phyloP scores from a whole-genome alignment of 331 rosid genomes.

The Cydonia oblonga region DNA sequence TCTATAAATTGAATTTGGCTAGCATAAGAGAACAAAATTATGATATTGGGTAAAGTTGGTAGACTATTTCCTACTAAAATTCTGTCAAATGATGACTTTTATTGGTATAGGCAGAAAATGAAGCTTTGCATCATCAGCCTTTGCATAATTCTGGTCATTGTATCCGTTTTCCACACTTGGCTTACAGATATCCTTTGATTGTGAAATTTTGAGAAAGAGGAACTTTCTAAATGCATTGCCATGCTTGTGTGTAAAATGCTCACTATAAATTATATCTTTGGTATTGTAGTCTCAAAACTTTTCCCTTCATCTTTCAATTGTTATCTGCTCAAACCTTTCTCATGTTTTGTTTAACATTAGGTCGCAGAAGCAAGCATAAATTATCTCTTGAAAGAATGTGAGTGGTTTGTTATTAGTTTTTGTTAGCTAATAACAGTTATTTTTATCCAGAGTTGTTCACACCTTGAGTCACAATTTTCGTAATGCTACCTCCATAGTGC shows the following conservation, averaged over 20 bases:
- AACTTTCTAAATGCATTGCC: background rate
- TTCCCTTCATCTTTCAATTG: background rate
- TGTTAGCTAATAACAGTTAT: background rate
- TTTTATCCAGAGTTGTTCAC: conserved; percentile 74
- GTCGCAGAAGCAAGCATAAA: background rate
- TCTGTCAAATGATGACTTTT: background rate
- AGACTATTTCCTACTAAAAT: background rate
- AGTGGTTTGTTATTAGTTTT: background rate
- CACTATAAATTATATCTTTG: background rate
- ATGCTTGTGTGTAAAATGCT: background rate
- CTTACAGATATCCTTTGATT: background rate
- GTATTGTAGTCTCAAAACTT: background rate
- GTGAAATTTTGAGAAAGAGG: background rate
- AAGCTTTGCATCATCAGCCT: background rate
- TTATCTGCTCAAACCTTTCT: background rate
- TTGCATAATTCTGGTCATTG: background rate
- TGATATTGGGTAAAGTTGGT: background rate
- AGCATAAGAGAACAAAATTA: background rate
- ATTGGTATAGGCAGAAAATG: background rate
- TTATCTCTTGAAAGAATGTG: background rate
- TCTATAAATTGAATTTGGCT: background rate
- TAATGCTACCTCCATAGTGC: conserved; percentile 60
- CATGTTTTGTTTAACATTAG: background rate
- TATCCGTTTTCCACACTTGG: background rate
- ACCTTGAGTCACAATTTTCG: conserved; percentile 82